Evolutionary conservation across 164 flowering plant species (phyloP).

Genomic region (Vitis rotundifolia): DNA sequence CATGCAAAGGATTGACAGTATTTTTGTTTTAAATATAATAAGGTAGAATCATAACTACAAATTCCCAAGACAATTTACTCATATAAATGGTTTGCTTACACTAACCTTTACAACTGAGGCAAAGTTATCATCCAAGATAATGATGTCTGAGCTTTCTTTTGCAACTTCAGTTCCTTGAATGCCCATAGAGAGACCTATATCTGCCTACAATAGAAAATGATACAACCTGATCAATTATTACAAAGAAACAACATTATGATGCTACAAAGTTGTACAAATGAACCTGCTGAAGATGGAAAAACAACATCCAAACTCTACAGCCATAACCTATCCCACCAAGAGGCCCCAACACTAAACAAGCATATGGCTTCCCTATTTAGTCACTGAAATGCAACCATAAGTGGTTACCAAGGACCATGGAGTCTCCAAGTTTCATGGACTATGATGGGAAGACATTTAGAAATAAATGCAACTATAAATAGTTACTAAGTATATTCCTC

Average conservation of each 20-base stretch:
- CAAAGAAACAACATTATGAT: background rate
- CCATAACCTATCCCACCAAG: background rate
- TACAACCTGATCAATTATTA: slow-evolving; percentile 8
- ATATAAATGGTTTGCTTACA: background rate
- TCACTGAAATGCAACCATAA: too few relatives aligned
- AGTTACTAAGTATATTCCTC: too few relatives aligned
- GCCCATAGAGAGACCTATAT: slow-evolving; percentile 81
- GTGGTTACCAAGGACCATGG: too few relatives aligned
- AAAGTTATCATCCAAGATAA: slow-evolving; percentile 76
- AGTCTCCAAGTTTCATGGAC: too few relatives aligned
- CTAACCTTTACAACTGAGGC: slow-evolving; percentile 71
- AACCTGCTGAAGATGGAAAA: background rate
- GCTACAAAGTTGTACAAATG: background rate
- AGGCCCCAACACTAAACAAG: background rate
- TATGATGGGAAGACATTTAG: too few relatives aligned
- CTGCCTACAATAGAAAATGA: slow-evolving; percentile 48
- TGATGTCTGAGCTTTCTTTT: slow-evolving; percentile 76
- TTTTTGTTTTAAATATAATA: too few relatives aligned
- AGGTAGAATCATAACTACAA: background rate
- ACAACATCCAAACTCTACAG: background rate
- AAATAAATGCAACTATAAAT: too few relatives aligned
- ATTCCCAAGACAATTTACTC: background rate
- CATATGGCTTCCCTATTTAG: too few relatives aligned
- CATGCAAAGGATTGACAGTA: background rate
- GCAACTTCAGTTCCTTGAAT: slow-evolving; percentile 83